Percentiles rank a stretch among this genome's conserved stretches.
These are phyloP conservation scores for Heterobasidion parviporum DNA, from an alignment of 1,284 basidiomycete genomes.

Conservation along the genomic window DNA sequence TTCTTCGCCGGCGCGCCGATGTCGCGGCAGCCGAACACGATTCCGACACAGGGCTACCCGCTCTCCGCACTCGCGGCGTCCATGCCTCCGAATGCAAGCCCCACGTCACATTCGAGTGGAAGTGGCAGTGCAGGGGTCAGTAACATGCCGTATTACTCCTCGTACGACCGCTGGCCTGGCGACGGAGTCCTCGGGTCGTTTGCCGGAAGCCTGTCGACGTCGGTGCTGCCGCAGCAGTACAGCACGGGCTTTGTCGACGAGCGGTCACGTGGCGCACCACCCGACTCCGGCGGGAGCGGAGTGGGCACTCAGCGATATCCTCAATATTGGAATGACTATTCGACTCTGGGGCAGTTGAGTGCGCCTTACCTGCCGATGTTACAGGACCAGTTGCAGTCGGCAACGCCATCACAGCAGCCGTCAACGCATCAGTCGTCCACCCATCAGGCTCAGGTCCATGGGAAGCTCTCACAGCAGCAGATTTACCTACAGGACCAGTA, in stretches of 20 bases:
- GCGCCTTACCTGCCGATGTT: constrained; percentile 23
- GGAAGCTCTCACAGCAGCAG: neutral
- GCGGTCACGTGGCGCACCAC: constrained; percentile 2
- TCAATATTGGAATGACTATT: constrained; percentile 58
- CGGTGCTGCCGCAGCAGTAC: constrained; percentile 61
- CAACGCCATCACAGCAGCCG: neutral
- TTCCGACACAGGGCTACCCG: neutral
- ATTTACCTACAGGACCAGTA: constrained; percentile 4
- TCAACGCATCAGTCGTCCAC: neutral
- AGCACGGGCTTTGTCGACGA: constrained; percentile 54
- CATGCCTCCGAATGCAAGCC: neutral
- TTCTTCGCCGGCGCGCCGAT: constrained; percentile 6
- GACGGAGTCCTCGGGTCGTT: constrained; percentile 29
- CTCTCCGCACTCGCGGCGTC: neutral
- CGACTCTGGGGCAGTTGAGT: constrained; percentile 47
- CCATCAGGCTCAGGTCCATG: neutral
- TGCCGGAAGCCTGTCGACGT: constrained; percentile 45
- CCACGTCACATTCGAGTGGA: neutral
- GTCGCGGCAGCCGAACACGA: neutral
- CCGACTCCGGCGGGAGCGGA: constrained; percentile 13
- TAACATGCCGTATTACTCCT: constrained; percentile 19
- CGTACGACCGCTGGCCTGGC: constrained; percentile 45
- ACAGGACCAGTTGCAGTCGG: neutral
- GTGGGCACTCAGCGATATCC: constrained; percentile 27
- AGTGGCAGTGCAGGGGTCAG: constrained; percentile 16